phyloP scores from a whole-genome alignment of 805 yeast species.

The Saccharomycopsis javanensis region DNA sequence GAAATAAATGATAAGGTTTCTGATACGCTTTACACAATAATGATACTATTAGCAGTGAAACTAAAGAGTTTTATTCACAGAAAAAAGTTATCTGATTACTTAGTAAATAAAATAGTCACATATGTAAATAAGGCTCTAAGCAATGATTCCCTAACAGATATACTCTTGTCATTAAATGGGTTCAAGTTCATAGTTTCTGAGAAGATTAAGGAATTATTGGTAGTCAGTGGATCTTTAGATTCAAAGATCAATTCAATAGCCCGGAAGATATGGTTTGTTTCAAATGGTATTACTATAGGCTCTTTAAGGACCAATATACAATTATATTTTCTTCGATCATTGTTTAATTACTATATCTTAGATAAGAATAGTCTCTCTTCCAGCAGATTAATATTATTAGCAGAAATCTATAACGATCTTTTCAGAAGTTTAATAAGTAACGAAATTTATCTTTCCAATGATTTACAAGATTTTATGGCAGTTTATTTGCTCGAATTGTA shows the following conservation, averaged over 20 bases:
- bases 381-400: constrained; percentile 2
- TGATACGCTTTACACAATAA: neutral
- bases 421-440: neutral
- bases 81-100: neutral
- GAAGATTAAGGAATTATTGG: neutral
- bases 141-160: neutral
- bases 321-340: neutral
- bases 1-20: neutral
- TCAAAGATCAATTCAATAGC: constrained; percentile 3
- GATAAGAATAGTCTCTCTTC: neutral
- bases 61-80: constrained; percentile 2
- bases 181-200: neutral
- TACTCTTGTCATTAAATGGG: neutral
- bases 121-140: constrained; percentile 1
- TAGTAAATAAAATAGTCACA: neutral
- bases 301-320: neutral
- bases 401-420: constrained; percentile 8
- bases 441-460: neutral
- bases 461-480: constrained; percentile 6
- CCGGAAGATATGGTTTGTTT: constrained; percentile 15
- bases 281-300: neutral
- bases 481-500: constrained; percentile 2
- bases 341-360: neutral
- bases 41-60: constrained; percentile 2
- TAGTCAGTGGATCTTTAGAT: constrained; percentile 7